Evolutionary conservation across 257 asterid genomes (phyloP).

Genomic region (Scutellaria minor): DNA sequence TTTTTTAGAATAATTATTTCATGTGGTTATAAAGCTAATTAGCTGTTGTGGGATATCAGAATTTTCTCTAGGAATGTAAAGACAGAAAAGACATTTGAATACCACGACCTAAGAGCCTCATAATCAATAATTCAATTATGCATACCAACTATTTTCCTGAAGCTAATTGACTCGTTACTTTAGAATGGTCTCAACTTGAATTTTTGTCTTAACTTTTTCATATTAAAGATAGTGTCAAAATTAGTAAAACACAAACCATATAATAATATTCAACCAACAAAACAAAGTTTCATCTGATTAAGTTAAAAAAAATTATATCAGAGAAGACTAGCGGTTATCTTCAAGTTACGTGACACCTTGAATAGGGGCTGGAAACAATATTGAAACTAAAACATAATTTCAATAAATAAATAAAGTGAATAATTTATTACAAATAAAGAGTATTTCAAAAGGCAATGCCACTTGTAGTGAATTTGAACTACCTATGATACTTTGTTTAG

Average conservation of each 20-base stretch:
- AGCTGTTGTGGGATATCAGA: neutral
- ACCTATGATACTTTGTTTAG: neutral
- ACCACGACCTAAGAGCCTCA: slow-evolving; percentile 16
- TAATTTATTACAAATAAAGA: neutral
- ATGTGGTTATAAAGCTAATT: slow-evolving; percentile 12
- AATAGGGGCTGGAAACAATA: slow-evolving; percentile 18
- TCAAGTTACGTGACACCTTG: neutral
- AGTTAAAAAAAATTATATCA: neutral
- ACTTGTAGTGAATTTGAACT: neutral
- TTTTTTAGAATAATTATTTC: slow-evolving; percentile 5
- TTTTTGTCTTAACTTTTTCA: neutral
- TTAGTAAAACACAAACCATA: neutral
- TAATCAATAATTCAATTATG: neutral
- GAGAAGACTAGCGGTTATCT: neutral
- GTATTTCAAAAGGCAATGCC: slow-evolving; percentile 8
- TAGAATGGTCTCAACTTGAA: neutral
- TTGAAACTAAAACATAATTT: slow-evolving; percentile 1
- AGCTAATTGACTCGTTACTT: slow-evolving; percentile 1
- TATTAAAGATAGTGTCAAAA: neutral
- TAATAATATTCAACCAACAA: neutral
- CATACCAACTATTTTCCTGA: neutral
- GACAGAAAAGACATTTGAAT: neutral
- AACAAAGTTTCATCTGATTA: neutral
- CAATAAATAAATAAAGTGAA: neutral
- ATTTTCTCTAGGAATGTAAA: slow-evolving; percentile 6